A percentile compares a stretch with the other conserved stretches of the same genome.
These are phyloP conservation scores for Suhomyces coccinellae DNA, from an alignment of 1,139 yeast species.

Conservation along the genomic window DNA sequence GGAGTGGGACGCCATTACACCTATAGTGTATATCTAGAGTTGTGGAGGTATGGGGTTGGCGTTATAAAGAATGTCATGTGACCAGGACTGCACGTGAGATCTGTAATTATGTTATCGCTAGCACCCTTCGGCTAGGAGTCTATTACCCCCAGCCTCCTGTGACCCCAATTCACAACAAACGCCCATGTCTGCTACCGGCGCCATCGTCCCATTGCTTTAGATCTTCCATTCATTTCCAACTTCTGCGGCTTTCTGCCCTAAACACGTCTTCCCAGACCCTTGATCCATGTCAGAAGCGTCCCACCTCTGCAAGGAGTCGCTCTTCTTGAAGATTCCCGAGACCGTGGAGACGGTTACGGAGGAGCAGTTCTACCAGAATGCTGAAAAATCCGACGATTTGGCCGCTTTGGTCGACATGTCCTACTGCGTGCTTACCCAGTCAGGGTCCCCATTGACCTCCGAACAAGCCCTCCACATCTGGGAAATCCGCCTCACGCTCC, in stretches of 20 bases:
- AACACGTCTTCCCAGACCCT: neutral
- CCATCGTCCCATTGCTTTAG: too few species aligned
- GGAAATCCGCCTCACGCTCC: slow-evolving; percentile 40
- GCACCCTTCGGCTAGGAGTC: neutral
- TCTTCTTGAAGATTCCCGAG: slow-evolving; percentile 20
- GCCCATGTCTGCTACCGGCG: neutral
- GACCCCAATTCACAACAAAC: neutral
- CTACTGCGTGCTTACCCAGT: slow-evolving; percentile 17
- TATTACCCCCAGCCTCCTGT: neutral
- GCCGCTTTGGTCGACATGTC: slow-evolving; percentile 17
- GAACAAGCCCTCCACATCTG: slow-evolving; percentile 29
- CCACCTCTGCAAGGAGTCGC: slow-evolving; percentile 16
- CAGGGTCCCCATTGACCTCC: slow-evolving; percentile 6
- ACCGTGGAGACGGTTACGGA: neutral
- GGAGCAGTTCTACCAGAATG: slow-evolving; percentile 1
- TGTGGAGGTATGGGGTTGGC: too few species aligned
- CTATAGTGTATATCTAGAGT: neutral
- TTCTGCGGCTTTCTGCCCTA: too few species aligned
- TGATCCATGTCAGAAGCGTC: slow-evolving; percentile 5
- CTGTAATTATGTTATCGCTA: neutral
- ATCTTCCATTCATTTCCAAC: too few species aligned
- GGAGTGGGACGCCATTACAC: slow-evolving; percentile 24
- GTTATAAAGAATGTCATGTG: too few species aligned
- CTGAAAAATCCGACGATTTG: slow-evolving; percentile 11
- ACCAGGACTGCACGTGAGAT: neutral